phyloP scores from a whole-genome alignment of 345 rosid genomes.

The Populus pruinosa region DNA sequence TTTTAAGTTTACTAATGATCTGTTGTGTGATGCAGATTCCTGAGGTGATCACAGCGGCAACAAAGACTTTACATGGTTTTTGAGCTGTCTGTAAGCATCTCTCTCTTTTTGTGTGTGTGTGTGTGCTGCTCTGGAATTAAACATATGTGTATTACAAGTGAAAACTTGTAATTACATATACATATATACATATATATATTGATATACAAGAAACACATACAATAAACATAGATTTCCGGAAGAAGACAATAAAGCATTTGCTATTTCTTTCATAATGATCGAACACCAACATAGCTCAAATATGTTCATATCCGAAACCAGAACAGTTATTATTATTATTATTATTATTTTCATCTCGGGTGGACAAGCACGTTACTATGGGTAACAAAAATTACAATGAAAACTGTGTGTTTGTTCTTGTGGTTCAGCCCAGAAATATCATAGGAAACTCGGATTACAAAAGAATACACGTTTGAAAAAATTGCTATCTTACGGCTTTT shows the following conservation, averaged over 20 bases:
- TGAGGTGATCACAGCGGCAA: too few relatives aligned
- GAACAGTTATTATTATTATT: not conserved
- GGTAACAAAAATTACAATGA: constrained; percentile 21
- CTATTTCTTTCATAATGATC: too few relatives aligned
- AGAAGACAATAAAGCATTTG: not conserved
- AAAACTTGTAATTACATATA: too few relatives aligned
- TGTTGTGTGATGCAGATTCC: too few relatives aligned
- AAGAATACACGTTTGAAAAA: constrained; percentile 37
- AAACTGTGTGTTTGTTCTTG: not conserved
- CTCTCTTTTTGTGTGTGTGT: too few relatives aligned
- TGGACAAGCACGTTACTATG: constrained; percentile 25
- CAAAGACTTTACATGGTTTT: too few relatives aligned
- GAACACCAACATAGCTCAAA: not conserved
- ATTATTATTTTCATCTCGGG: constrained; percentile 21
- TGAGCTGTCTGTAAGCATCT: too few relatives aligned
- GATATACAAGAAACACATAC: too few relatives aligned
- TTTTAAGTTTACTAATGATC: too few relatives aligned
- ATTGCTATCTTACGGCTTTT: constrained; percentile 15
- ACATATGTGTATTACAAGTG: too few relatives aligned
- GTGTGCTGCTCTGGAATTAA: too few relatives aligned
- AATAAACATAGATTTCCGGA: not conserved
- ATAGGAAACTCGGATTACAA: constrained; percentile 28
- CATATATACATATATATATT: too few relatives aligned
- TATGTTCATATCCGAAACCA: constrained; percentile 1
- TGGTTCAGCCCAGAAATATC: not conserved